phyloP scores from a whole-genome alignment of 1,284 basidiomycete species.

The Irpex sp. region DNA sequence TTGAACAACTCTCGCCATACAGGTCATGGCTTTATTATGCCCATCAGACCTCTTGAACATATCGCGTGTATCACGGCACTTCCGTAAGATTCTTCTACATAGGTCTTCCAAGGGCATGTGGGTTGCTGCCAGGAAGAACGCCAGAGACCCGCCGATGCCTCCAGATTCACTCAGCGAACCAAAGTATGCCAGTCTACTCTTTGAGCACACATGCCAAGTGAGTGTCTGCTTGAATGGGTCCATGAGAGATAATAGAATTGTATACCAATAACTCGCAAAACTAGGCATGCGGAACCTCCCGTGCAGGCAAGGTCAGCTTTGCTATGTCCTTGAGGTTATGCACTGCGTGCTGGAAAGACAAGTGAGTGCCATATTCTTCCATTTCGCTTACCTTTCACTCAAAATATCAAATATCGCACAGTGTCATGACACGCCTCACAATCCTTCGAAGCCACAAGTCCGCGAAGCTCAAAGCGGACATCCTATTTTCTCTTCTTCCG shows the following conservation, averaged over 20 bases:
- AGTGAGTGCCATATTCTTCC: constrained; percentile 4
- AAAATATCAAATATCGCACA: not conserved
- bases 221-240: not conserved
- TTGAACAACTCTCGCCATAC: not conserved
- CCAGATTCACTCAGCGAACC: constrained; percentile 13
- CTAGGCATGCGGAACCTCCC: constrained; percentile 7
- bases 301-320: constrained; percentile 8
- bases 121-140: constrained; percentile 9
- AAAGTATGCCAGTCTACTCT: constrained; percentile 18
- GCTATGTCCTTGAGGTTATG: constrained; percentile 10
- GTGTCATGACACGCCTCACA: not conserved
- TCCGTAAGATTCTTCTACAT: constrained; percentile 15
- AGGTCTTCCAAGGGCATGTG: constrained; percentile 7
- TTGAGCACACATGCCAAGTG: constrained; percentile 15
- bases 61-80: constrained; percentile 19
- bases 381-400: not conserved
- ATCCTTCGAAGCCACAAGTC: not conserved
- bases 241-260: too few species aligned
- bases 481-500: not conserved
- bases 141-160: constrained; percentile 8
- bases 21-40: constrained; percentile 21
- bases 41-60: constrained; percentile 26
- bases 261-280: not conserved
- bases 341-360: constrained; percentile 7
- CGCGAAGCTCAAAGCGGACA: not conserved